Evolutionary conservation across 2,329 filamentous ascomycete species (phyloP).

Genomic region (Penicillium digitatum): DNA sequence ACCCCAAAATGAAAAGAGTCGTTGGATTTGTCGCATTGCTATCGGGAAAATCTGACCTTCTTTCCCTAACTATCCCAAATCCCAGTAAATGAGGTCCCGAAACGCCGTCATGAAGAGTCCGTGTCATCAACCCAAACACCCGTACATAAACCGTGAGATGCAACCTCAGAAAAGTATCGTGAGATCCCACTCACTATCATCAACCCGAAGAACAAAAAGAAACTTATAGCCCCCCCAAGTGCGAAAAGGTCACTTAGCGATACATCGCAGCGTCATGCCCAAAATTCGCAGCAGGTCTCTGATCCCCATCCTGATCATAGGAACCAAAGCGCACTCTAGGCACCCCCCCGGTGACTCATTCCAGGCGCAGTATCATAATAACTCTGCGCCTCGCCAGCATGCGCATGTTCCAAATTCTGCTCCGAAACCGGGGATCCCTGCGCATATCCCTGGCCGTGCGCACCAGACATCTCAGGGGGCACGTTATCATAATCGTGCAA

Average conservation of each 20-base stretch:
- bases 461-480: conserved; percentile 5
- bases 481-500: conserved; percentile 12
- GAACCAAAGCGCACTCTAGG: conserved; percentile 22
- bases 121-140: neutral
- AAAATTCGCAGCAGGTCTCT: conserved; percentile 30
- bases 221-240: neutral
- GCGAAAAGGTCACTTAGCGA: conserved; percentile 20
- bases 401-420: conserved; percentile 19
- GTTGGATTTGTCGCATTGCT: conserved; percentile 1
- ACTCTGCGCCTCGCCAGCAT: conserved; percentile 25
- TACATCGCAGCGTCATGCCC: conserved; percentile 35
- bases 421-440: conserved; percentile 1
- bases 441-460: neutral
- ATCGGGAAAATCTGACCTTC: neutral
- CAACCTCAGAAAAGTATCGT: neutral
- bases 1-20: conserved; percentile 9
- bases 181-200: neutral
- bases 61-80: neutral
- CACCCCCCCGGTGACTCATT: conserved; percentile 16
- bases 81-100: neutral
- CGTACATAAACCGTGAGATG: neutral
- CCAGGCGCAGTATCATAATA: conserved; percentile 29
- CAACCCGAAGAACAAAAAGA: neutral
- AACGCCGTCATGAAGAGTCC: conserved; percentile 3
- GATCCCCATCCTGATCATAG: conserved; percentile 23